These are phyloP conservation scores for Ampelocalamus luodianensis DNA, from an alignment of 176 grass and related monocot species.

Conservation along the genomic window DNA sequence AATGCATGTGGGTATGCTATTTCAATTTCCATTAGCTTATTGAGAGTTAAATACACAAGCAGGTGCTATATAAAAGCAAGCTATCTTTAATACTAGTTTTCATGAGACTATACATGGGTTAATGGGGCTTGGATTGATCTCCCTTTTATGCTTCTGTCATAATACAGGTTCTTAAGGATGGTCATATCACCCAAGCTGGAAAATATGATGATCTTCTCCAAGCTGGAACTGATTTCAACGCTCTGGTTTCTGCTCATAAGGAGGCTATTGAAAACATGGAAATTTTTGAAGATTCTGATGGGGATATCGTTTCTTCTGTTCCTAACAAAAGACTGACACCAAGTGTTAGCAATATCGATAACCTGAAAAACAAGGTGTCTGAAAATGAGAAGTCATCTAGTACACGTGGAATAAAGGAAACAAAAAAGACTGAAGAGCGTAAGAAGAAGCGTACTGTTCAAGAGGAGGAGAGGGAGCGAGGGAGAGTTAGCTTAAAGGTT, in stretches of 20 bases:
- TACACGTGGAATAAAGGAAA: constrained; percentile 63
- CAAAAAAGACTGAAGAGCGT: constrained; percentile 49
- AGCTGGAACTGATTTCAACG: constrained; percentile 91
- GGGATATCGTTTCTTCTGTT: constrained; percentile 55
- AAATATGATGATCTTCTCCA: constrained; percentile 92
- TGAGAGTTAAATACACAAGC: background rate
- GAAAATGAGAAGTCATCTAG: constrained; percentile 68
- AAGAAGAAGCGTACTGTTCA: constrained; percentile 64
- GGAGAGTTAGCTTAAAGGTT: constrained; percentile 88
- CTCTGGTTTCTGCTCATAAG: constrained; percentile 87
- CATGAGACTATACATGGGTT: background rate
- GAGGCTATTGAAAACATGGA: constrained; percentile 97
- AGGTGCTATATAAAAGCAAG: background rate
- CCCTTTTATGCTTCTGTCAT: constrained; percentile 6
- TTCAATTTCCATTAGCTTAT: background rate
- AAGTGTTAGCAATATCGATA: constrained; percentile 80
- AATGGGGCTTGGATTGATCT: constrained; percentile 3
- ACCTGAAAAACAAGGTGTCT: constrained; percentile 65
- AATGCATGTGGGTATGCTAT: background rate
- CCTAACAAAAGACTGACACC: constrained; percentile 67
- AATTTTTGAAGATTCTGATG: constrained; percentile 67
- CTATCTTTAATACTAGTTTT: constrained; percentile 27
- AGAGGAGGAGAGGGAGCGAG: constrained; percentile 93
- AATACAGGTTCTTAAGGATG: constrained; percentile 85
- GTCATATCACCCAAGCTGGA: constrained; percentile 87